Conservation (phyloP, 1,284 basidiomycete genomes). For the Apiotrichum brassicae region DNA sequence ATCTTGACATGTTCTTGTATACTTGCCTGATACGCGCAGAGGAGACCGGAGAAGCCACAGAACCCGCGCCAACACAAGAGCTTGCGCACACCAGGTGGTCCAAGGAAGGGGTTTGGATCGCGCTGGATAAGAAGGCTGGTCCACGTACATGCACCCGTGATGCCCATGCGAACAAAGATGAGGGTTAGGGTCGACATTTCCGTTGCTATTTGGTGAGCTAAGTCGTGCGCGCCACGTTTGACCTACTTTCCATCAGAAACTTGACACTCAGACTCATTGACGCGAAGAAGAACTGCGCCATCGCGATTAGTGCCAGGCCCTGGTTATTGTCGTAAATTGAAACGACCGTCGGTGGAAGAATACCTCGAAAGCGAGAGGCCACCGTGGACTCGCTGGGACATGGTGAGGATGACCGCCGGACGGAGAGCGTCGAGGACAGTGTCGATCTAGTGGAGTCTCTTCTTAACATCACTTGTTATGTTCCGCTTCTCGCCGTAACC, state of each 20-base stretch:
- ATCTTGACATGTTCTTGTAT: no score
- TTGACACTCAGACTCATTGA: slow-evolving; percentile 53
- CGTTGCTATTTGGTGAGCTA: slow-evolving; percentile 12
- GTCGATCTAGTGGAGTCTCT: not conserved
- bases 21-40: slow-evolving; percentile 49
- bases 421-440: not conserved
- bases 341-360: slow-evolving; percentile 13
- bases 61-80: slow-evolving; percentile 59
- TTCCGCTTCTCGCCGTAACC: no score
- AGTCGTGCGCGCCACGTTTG: not conserved
- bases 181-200: slow-evolving; percentile 33
- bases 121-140: slow-evolving; percentile 50
- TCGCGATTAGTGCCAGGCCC: slow-evolving; percentile 58
- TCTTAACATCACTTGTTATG: no score
- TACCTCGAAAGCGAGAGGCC: not conserved
- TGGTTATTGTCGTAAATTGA: slow-evolving; percentile 49
- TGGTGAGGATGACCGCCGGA: not conserved
- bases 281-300: slow-evolving; percentile 59
- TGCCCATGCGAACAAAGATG: slow-evolving; percentile 40
- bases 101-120: slow-evolving; percentile 60
- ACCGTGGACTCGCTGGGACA: not conserved
- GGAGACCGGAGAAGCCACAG: slow-evolving; percentile 50
- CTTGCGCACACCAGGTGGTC: slow-evolving; percentile 60
- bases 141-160: slow-evolving; percentile 51
- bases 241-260: slow-evolving; percentile 29